phyloP scores from a whole-genome alignment of 2,329 filamentous ascomycete species.

The Alternaria sp. region DNA sequence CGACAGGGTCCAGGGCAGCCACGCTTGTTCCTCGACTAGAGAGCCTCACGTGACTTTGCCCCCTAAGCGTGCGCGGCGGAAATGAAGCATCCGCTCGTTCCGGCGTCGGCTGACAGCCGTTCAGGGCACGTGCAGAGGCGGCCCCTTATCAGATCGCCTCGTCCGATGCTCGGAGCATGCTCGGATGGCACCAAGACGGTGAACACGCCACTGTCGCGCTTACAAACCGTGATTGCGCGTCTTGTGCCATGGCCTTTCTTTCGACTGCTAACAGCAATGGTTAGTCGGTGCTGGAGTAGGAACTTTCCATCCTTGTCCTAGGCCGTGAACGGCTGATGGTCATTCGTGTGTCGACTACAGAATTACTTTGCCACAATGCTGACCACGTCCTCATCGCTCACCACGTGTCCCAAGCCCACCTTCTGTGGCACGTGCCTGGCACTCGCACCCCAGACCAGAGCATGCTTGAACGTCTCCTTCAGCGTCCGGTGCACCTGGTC shows the following conservation, averaged over 20 bases:
- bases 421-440: constrained; percentile 93
- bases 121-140: not conserved
- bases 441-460: constrained; percentile 95
- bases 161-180: constrained; percentile 23
- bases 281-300: not conserved
- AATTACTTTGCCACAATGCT: constrained; percentile 63
- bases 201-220: constrained; percentile 21
- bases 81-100: constrained; percentile 15
- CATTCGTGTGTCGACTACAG: not conserved
- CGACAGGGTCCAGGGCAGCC: constrained; percentile 9
- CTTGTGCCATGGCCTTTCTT: not conserved
- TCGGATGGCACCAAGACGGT: constrained; percentile 17
- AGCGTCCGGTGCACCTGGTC: constrained; percentile 91
- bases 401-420: constrained; percentile 83
- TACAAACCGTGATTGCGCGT: constrained; percentile 2
- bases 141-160: constrained; percentile 26
- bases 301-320: not conserved
- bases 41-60: constrained; percentile 11
- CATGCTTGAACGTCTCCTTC: constrained; percentile 99
- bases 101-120: constrained; percentile 28
- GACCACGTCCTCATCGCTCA: constrained; percentile 74
- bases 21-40: constrained; percentile 2
- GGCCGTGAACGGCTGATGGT: constrained; percentile 2
- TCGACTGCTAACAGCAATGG: not conserved
- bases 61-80: constrained; percentile 17